phyloP scores from a whole-genome alignment of 306 rosid genomes.

The Cajanus cajan region DNA sequence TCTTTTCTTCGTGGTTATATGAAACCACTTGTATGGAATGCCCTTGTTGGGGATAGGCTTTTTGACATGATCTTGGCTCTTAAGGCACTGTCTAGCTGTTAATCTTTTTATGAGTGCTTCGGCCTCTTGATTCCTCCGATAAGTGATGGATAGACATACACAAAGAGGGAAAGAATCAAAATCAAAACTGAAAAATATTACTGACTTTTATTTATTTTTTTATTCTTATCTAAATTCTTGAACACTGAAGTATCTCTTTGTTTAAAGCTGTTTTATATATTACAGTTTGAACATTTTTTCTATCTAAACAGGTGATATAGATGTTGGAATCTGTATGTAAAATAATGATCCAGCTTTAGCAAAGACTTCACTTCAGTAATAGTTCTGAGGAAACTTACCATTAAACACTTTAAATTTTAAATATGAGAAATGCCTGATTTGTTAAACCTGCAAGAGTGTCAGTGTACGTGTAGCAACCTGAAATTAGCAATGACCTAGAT shows the following conservation, averaged over 20 bases:
- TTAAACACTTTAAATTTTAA: background rate
- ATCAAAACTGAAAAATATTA: background rate
- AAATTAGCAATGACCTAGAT: background rate
- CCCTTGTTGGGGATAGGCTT: no score
- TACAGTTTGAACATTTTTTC: background rate
- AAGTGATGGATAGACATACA: no score
- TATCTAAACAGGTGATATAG: background rate
- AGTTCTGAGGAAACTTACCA: background rate
- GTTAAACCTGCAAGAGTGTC: background rate
- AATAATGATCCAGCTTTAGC: background rate
- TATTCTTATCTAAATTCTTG: background rate
- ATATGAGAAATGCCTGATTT: background rate
- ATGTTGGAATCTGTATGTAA: background rate
- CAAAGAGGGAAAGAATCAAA: no score
- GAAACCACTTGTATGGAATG: no score
- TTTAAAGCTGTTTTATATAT: background rate
- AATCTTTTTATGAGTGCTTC: no score
- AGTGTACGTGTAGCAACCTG: background rate
- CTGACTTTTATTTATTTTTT: background rate
- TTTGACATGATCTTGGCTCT: no score
- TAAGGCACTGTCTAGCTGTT: no score
- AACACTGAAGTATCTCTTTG: background rate
- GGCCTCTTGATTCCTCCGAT: no score
- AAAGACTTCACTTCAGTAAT: background rate
- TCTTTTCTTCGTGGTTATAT: no score